These are phyloP conservation scores for Solanum virginianum DNA, from an alignment of 257 asterid genomes.

Conservation along the genomic window DNA sequence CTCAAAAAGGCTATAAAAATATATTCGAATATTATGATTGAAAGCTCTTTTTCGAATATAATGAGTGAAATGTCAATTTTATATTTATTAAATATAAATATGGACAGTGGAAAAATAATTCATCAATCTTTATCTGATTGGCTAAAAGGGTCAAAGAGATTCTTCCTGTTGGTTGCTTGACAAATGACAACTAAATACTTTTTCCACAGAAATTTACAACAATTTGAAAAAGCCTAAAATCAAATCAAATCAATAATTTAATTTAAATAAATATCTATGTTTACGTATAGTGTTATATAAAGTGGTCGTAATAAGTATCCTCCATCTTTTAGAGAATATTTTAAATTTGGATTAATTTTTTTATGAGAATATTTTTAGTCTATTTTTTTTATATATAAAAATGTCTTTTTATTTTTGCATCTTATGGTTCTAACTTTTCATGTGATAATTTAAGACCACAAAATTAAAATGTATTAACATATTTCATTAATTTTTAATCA, in stretches of 20 bases:
- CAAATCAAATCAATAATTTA: neutral
- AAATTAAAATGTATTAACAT: too few species aligned
- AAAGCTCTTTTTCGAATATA: neutral
- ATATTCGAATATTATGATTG: neutral
- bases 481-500: too few species aligned
- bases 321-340: neutral
- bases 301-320: neutral
- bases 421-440: too few species aligned
- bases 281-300: neutral
- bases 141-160: slow-evolving; percentile 18
- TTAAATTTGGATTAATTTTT: neutral
- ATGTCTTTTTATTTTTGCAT: too few species aligned
- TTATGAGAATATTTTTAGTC: too few species aligned
- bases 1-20: neutral
- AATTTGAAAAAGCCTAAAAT: neutral
- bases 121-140: slow-evolving; percentile 3
- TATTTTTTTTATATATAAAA: too few species aligned
- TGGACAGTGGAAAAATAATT: neutral
- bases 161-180: slow-evolving; percentile 3
- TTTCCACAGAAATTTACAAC: neutral
- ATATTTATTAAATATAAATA: slow-evolving; percentile 1
- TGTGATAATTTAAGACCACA: too few species aligned
- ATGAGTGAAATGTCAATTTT: neutral
- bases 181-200: neutral
- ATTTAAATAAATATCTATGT: neutral